Percentiles rank a stretch among this genome's conserved stretches.
Evolutionary conservation across 129 eudicot genomes (phyloP).

Genomic region (Chrysanthemum lavandulifolium): DNA sequence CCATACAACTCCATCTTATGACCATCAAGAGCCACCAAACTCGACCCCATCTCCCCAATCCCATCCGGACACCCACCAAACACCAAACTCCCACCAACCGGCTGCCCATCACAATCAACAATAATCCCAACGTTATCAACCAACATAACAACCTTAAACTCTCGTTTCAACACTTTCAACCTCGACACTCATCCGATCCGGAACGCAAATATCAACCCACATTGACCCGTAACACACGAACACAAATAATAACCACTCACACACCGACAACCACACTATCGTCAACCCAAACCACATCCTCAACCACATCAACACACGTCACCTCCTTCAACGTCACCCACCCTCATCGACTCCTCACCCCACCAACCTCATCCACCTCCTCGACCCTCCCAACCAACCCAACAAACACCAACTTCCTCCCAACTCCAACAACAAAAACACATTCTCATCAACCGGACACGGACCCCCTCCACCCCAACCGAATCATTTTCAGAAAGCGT

Average conservation of each 20-base stretch:
- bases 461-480: constrained; percentile 23
- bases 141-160: constrained; percentile 62
- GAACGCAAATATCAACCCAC: constrained; percentile 70
- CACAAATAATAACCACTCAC: constrained; percentile 67
- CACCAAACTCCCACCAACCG: constrained; percentile 92
- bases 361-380: constrained; percentile 31
- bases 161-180: constrained; percentile 60
- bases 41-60: constrained; percentile 54
- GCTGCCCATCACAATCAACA: constrained; percentile 76
- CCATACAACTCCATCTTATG: constrained; percentile 71
- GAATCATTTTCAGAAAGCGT: constrained; percentile 28
- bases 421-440: constrained; percentile 58
- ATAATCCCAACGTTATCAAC: constrained; percentile 87
- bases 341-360: too few relatives aligned
- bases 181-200: constrained; percentile 49
- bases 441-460: constrained; percentile 38
- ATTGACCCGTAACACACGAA: constrained; percentile 62
- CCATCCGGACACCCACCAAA: constrained; percentile 61
- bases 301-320: constrained; percentile 56
- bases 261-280: constrained; percentile 67
- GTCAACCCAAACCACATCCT: constrained; percentile 67
- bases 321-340: constrained; percentile 67
- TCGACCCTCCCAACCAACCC: constrained; percentile 49
- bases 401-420: constrained; percentile 66
- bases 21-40: constrained; percentile 12